Evolutionary conservation across 2,329 filamentous ascomycete genomes (phyloP), one percentile per base, ranked within the genome.

Genomic region (Exophiala mesophila): DNA sequence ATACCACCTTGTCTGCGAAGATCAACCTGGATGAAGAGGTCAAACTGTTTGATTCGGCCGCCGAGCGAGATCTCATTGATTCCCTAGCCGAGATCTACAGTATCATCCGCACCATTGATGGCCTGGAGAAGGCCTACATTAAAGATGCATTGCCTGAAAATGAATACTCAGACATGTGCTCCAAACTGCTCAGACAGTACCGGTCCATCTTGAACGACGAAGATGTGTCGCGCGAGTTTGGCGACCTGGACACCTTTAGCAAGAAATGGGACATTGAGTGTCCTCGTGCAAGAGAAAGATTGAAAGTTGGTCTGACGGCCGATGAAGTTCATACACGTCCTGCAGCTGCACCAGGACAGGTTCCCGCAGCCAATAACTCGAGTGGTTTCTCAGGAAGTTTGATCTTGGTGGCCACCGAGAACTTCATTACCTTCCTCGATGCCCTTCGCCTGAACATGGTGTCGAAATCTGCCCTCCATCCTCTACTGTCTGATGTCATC

Each of bases 341-440:
- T 47, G 61, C 19, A 31, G 46, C 41, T 37, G 46, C 18, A 15
- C 76, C 72, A 15, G 39, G 41, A 12, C 23, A 26, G 23, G 12
- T 26, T 7, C 20, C 36, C 8, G 73, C 76, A 24, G 65, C 60
- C 45, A 65, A 69, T 54, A 56, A 55, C 60, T 53, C 46, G 54
- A 58, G 43, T 50, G 10, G 31, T 30, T 59, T 63, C 35, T 76
- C 76, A n/a, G 75, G 76, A 28, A 74, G 70, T 32, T 67, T 96
- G 24, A 94, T 97, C 45, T 71, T 94, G 30, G 83, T 90, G 52
- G 92, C 92, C 2, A 97, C 90, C 1, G 89, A 98, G 64, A 94
- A 96, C 63, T 98, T 98, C 64, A 98, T 98, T 64, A 98, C 92
- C 0, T 90, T 98, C 60, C 77, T 98, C 39, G 92, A 98, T 61